Evolutionary conservation across 768 basidiomycete species (phyloP).

Genomic region (Pulveroboletus sp.): DNA sequence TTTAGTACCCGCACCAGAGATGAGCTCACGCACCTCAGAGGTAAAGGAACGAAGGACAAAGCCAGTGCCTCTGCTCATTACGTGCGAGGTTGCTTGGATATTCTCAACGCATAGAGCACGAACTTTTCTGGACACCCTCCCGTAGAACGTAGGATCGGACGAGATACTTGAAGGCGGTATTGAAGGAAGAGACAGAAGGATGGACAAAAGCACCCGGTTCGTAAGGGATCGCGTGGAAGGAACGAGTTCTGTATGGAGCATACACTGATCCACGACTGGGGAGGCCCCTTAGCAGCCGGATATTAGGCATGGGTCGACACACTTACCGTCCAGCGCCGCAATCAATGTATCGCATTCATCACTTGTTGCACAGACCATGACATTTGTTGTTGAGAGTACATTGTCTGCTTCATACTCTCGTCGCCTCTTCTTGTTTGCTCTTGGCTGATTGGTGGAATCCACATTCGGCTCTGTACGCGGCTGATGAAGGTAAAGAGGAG

Average conservation of each 20-base stretch:
- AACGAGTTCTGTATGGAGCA: conserved; percentile 49
- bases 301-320: not conserved
- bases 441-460: conserved; percentile 29
- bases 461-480: conserved; percentile 28
- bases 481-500: conserved; percentile 43
- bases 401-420: conserved; percentile 75
- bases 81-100: conserved; percentile 50
- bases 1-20: not conserved
- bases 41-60: conserved; percentile 46
- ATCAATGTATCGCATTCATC: conserved; percentile 54
- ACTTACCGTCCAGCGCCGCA: conserved; percentile 55
- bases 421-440: conserved; percentile 64
- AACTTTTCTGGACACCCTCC: conserved; percentile 42
- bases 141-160: conserved; percentile 46
- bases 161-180: conserved; percentile 55
- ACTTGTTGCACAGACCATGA: conserved; percentile 44
- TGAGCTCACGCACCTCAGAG: conserved; percentile 28
- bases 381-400: conserved; percentile 49
- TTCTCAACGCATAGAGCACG: conserved; percentile 47
- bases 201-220: conserved; percentile 53
- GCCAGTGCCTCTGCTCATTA: conserved; percentile 58
- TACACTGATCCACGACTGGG: conserved; percentile 47
- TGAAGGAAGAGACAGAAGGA: conserved; percentile 53
- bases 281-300: conserved; percentile 5
- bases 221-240: conserved; percentile 55